These are phyloP conservation scores for Suhomyces tanzawaensis DNA, from an alignment of 805 yeast genomes.

Conservation along the genomic window DNA sequence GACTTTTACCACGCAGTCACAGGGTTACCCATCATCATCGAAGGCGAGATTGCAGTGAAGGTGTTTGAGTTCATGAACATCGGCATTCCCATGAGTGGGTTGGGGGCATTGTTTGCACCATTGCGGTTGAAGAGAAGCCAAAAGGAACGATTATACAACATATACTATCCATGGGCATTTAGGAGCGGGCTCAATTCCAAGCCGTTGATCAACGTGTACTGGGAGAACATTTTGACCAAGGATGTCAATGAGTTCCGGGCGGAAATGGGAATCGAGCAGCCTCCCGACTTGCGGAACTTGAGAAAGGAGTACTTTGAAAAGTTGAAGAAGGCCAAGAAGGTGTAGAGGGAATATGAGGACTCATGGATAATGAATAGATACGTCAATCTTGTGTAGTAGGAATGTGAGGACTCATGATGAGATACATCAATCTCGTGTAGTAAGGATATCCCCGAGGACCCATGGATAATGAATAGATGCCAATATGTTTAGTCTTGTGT, in stretches of 20 bases:
- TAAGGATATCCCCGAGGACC: too few species aligned
- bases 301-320: slow-evolving; percentile 43
- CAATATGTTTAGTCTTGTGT: too few species aligned
- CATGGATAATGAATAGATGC: too few species aligned
- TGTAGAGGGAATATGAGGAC: too few species aligned
- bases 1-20: slow-evolving; percentile 94
- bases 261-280: slow-evolving; percentile 70
- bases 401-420: too few species aligned
- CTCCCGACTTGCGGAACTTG: slow-evolving; percentile 69
- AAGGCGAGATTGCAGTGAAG: slow-evolving; percentile 95
- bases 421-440: too few species aligned
- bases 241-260: slow-evolving; percentile 71
- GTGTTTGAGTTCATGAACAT: slow-evolving; percentile 89
- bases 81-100: slow-evolving; percentile 92
- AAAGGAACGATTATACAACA: slow-evolving; percentile 57
- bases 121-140: slow-evolving; percentile 65
- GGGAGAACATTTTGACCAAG: slow-evolving; percentile 79
- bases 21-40: slow-evolving; percentile 85
- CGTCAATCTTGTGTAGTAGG: too few species aligned
- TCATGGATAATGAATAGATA: slow-evolving; percentile 1
- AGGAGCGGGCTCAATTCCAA: slow-evolving; percentile 67
- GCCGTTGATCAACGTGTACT: slow-evolving; percentile 81
- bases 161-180: slow-evolving; percentile 88
- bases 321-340: slow-evolving; percentile 23
- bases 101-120: slow-evolving; percentile 90